These are phyloP conservation scores for Ilyonectria sp. DNA, from an alignment of 2,329 filamentous ascomycete genomes.

Conservation along the genomic window DNA sequence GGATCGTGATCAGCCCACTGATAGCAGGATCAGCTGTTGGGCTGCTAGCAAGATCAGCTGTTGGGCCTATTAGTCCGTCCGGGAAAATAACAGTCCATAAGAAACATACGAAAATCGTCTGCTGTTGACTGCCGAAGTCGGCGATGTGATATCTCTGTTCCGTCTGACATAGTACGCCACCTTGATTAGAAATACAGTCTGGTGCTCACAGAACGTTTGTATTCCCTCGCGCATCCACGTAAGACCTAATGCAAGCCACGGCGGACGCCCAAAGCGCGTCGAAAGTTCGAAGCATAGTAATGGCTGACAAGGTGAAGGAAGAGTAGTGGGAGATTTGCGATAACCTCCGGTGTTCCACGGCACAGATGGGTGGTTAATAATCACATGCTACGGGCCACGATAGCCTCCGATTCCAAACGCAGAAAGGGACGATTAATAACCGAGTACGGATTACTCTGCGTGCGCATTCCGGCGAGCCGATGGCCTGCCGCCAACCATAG, in stretches of 20 bases:
- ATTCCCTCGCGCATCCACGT: not conserved
- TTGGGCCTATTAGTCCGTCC: no score
- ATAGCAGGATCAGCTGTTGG: no score
- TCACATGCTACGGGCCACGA: not conserved
- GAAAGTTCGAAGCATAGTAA: not conserved
- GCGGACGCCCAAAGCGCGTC: not conserved
- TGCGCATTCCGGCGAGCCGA: not conserved
- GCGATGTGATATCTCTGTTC: no score
- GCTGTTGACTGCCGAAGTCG: no score
- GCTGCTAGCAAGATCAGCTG: no score
- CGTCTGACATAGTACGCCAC: not conserved
- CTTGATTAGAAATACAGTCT: not conserved
- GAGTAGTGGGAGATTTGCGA: not conserved
- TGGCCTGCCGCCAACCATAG: not conserved
- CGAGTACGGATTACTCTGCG: not conserved
- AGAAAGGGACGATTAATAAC: not conserved
- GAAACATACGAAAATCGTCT: no score
- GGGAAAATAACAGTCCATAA: no score
- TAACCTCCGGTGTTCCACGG: not conserved
- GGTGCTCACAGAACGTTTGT: not conserved
- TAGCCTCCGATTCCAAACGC: not conserved
- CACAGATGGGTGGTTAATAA: not conserved
- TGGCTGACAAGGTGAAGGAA: not conserved
- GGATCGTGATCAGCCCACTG: no score
- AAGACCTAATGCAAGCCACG: not conserved